phyloP scores from a whole-genome alignment of 805 yeast genomes.

The Ogataea pignaliae region DNA sequence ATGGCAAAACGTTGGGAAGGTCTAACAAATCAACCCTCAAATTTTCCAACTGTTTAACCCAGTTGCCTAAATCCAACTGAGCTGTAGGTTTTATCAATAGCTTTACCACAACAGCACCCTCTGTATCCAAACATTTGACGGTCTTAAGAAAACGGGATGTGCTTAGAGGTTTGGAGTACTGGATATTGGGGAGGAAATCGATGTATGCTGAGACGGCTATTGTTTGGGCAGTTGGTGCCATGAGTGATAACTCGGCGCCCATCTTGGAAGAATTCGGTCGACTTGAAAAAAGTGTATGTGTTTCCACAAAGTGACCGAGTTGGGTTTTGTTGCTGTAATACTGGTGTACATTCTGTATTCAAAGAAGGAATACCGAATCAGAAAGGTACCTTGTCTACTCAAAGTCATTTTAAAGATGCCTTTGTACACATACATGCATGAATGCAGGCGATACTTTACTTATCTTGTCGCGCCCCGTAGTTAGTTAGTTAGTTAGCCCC shows the following conservation, averaged over 20 bases:
- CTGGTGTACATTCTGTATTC: too few species aligned
- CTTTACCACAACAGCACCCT: constrained; percentile 74
- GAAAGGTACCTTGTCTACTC: too few species aligned
- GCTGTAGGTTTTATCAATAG: constrained; percentile 69
- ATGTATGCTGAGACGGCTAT: constrained; percentile 88
- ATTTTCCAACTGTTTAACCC: constrained; percentile 28
- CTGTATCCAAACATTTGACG: constrained; percentile 68
- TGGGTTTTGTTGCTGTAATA: too few species aligned
- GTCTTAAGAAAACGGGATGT: constrained; percentile 84
- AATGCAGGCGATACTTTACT: too few species aligned
- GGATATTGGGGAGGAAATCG: constrained; percentile 70
- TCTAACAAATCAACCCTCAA: constrained; percentile 39
- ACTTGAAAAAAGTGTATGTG: too few species aligned
- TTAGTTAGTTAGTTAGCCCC: too few species aligned
- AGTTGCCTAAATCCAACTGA: constrained; percentile 32
- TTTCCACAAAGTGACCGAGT: too few species aligned
- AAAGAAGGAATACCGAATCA: too few species aligned
- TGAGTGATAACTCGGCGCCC: constrained; percentile 84
- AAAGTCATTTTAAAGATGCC: too few species aligned
- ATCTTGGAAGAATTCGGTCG: constrained; percentile 31
- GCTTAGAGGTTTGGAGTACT: constrained; percentile 70
- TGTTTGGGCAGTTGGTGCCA: constrained; percentile 89
- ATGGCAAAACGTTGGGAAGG: constrained; percentile 65
- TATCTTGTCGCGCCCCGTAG: too few species aligned
- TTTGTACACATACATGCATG: too few species aligned